Evolutionary conservation across 2,329 filamentous ascomycete genomes (phyloP).

Genomic region (Curvularia sp.): DNA sequence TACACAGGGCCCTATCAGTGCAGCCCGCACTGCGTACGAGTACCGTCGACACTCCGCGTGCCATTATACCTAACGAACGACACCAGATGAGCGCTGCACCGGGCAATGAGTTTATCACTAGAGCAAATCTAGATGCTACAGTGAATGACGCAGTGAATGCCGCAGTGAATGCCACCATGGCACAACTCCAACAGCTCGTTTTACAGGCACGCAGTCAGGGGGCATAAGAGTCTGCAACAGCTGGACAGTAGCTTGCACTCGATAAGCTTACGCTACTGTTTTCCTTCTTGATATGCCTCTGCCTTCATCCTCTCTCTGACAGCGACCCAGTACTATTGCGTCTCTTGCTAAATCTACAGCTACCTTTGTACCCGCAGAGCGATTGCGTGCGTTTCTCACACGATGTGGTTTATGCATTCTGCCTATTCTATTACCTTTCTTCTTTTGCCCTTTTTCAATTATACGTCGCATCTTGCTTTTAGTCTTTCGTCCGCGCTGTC

Average conservation of each 20-base stretch:
- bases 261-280: no score
- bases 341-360: no score
- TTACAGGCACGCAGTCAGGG: not conserved
- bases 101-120: not conserved
- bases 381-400: no score
- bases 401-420: not conserved
- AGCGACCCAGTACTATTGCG: no score
- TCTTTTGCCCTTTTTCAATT: not conserved
- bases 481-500: not conserved
- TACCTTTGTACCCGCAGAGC: no score
- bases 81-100: not conserved
- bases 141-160: no score
- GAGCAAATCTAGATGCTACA: not conserved
- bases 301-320: no score
- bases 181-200: no score
- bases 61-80: not conserved
- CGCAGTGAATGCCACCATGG: no score
- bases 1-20: not conserved
- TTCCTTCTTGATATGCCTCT: no score
- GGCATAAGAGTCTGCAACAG: no score
- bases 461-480: not conserved
- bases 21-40: not conserved
- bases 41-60: not conserved
- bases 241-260: no score
- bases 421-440: not conserved